Evolutionary conservation across 2,329 filamentous ascomycete genomes (phyloP), one percentile per base, ranked within the genome.

Genomic region (Colletotrichum musae): DNA sequence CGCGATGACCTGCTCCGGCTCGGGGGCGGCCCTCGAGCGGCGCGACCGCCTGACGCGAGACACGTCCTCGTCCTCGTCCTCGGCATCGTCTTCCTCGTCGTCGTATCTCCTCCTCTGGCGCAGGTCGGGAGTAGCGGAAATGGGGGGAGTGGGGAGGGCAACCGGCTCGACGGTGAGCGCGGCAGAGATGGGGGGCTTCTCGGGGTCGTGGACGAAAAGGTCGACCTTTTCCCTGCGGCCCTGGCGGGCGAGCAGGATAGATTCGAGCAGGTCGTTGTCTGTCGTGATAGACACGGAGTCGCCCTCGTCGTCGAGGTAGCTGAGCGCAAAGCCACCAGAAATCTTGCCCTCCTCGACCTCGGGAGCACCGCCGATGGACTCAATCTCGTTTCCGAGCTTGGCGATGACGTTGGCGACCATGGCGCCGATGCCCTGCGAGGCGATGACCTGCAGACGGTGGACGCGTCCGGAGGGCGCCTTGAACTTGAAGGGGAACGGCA

Each of bases 401-500:
- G 91, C 87, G 6, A 91, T 90, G 6, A 99, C 94, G 68, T 89
- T 91, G 28, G 86, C 80, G 32, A 98, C 90, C 68, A 99, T 91
- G 50, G 94, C 90, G 21, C 88, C 89, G 71, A 99, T 90, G 50
- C 96, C 96, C 64, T 94, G 89, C 24, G 92, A 89, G 12, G 94
- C 92, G 62, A 91, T 86, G 32, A 98, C 91, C 77, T 98, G 96
- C 58, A 99, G 84, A 63, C 96, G 91, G 81, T 99, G 96, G 18
- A 98, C 95, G 60, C 96, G 93, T 53, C 95, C 96, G 74, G 94
- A 95, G 1, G 96, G 96, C 2, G 96, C 94, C 85, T 98, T 98
- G 88, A 99, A 99, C 81, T 99, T 99, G 90, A 99, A 99, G 3
- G 95, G 90, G 82, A 98, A 99, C 0, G 95, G 94, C 12, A 89